A percentile compares a stretch with the other conserved stretches of the same genome.
Conservation (phyloP, 164 flowering plant genomes). For the Cinnamomum micranthum region DNA sequence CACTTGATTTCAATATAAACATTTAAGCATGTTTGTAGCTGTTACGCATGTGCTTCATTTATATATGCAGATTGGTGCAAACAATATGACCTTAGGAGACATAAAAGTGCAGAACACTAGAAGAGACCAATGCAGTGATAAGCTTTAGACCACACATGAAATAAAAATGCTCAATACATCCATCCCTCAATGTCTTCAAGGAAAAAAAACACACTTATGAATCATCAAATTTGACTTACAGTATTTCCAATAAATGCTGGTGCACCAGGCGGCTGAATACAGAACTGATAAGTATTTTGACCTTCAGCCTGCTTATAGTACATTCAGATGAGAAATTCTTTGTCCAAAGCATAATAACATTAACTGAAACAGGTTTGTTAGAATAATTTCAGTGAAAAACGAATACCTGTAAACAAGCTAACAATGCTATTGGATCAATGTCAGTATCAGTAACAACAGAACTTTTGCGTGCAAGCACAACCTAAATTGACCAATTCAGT, state of each 20-base stretch:
- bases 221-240: conserved; percentile 34
- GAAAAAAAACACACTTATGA: neutral
- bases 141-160: neutral
- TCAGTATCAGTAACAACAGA: conserved; percentile 50
- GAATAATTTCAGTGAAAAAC: neutral
- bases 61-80: no score
- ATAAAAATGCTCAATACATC: neutral
- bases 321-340: neutral
- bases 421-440: conserved; percentile 73
- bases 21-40: no score
- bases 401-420: conserved; percentile 74
- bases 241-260: conserved; percentile 95
- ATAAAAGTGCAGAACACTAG: neutral
- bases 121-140: neutral
- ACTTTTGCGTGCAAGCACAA: conserved; percentile 92
- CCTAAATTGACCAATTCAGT: conserved; percentile 39
- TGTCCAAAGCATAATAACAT: neutral
- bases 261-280: conserved; percentile 85
- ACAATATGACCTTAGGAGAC: neutral
- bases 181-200: neutral
- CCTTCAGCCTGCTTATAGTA: conserved; percentile 59
- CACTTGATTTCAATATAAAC: no score
- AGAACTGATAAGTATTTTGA: conserved; percentile 77
- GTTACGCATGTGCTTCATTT: no score
- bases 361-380: neutral